Evolutionary conservation across 2,329 filamentous ascomycete species (phyloP).

Genomic region (Scolecobasidium constrictum): DNA sequence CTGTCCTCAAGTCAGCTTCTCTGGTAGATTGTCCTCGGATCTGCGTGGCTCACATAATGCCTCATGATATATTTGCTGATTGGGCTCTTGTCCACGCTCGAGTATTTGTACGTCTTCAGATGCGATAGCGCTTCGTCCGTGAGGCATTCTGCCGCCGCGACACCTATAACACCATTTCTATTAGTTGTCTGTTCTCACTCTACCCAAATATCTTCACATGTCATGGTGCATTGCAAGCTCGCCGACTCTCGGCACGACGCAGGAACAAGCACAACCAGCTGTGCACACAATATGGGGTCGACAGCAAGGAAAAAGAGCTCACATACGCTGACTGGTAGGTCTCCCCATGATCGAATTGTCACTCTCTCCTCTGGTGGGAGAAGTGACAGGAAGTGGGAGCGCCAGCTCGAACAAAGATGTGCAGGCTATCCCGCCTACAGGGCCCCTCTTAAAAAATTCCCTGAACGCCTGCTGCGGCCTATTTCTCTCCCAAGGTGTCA

Average conservation of each 20-base stretch:
- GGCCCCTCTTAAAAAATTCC: neutral
- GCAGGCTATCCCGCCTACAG: neutral
- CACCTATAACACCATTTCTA: slow-evolving; percentile 1
- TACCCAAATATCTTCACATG: neutral
- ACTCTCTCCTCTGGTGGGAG: slow-evolving; percentile 5
- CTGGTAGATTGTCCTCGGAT: slow-evolving; percentile 3
- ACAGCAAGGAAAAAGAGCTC: neutral
- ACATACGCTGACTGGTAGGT: neutral
- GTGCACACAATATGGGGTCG: neutral
- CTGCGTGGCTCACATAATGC: slow-evolving; percentile 65
- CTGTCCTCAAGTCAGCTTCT: slow-evolving; percentile 35
- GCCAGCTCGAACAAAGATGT: slow-evolving; percentile 4
- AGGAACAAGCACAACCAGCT: too few species aligned
- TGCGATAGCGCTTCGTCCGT: slow-evolving; percentile 86
- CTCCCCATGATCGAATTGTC: neutral
- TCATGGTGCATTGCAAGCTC: too few species aligned
- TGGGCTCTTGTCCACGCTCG: slow-evolving; percentile 88
- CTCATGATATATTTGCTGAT: slow-evolving; percentile 88
- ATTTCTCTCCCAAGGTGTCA: too few species aligned
- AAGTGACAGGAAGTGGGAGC: slow-evolving; percentile 8
- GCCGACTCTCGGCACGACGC: too few species aligned
- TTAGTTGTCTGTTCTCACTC: neutral
- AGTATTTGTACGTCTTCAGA: slow-evolving; percentile 95
- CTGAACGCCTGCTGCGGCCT: too few species aligned
- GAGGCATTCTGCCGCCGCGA: slow-evolving; percentile 57